Evolutionary conservation across 306 rosid species (phyloP).

Genomic region (Sesbania bispinosa): DNA sequence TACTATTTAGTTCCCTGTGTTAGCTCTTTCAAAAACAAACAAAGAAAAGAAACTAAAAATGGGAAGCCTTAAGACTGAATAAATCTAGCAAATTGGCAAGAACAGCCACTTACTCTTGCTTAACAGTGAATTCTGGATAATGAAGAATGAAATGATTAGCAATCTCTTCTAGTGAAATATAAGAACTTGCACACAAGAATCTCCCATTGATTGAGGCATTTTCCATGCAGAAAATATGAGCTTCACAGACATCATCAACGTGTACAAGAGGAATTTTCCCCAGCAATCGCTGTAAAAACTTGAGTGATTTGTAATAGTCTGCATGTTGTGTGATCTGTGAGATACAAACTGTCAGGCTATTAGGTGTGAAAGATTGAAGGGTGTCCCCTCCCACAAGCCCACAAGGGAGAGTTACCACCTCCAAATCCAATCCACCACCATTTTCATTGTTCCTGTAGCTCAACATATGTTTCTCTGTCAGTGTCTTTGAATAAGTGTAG

Average conservation of each 20-base stretch:
- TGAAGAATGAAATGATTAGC: constrained; percentile 30
- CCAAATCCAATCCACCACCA: constrained; percentile 29
- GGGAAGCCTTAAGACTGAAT: no score
- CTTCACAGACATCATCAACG: constrained; percentile 46
- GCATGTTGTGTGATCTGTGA: constrained; percentile 28
- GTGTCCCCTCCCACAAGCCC: constrained; percentile 52
- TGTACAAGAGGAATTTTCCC: constrained; percentile 42
- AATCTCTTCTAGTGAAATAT: constrained; percentile 42
- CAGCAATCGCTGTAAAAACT: background rate
- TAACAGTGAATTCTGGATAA: constrained; percentile 36
- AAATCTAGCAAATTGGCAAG: no score
- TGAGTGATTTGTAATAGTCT: background rate
- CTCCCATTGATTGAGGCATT: constrained; percentile 40
- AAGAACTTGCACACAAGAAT: constrained; percentile 47
- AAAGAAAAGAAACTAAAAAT: no score
- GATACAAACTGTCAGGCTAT: background rate
- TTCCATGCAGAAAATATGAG: constrained; percentile 48
- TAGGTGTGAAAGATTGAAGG: background rate
- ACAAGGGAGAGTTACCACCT: constrained; percentile 45
- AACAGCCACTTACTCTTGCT: constrained; percentile 50
- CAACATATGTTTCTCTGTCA: constrained; percentile 37
- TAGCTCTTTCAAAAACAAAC: no score
- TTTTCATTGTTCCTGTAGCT: constrained; percentile 18
- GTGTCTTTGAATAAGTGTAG: constrained; percentile 42
- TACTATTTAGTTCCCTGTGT: no score